These are phyloP conservation scores for Vaccinium macrocarpon DNA, from an alignment of 148 eudicot genomes.

Conservation along the genomic window DNA sequence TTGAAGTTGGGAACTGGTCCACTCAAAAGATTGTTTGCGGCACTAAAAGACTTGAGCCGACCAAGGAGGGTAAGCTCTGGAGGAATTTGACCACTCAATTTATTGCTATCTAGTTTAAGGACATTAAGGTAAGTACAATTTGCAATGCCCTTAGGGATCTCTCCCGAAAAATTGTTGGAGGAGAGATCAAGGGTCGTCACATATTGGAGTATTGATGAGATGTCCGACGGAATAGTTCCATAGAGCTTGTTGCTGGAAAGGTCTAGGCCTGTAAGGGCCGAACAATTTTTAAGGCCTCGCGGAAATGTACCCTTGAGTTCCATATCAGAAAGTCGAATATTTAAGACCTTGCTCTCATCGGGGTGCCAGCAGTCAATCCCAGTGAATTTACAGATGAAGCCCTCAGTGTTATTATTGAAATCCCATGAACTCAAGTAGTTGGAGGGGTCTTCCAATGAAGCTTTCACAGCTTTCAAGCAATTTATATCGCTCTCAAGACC, in stretches of 20 bases:
- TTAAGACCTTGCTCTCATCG: slow-evolving; percentile 45
- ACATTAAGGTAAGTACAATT: slow-evolving; percentile 43
- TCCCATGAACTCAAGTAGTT: slow-evolving; percentile 44
- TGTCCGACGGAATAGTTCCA: slow-evolving; percentile 41
- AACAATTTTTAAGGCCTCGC: slow-evolving; percentile 36
- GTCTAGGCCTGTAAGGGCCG: slow-evolving; percentile 38
- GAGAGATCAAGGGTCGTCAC: slow-evolving; percentile 50
- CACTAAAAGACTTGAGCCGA: slow-evolving; percentile 40
- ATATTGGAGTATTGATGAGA: slow-evolving; percentile 27
- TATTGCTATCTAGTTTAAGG: slow-evolving; percentile 43
- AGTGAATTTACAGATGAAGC: slow-evolving; percentile 46
- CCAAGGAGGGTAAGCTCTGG: slow-evolving; percentile 34
- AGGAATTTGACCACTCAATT: slow-evolving; percentile 47
- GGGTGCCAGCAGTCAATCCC: slow-evolving; percentile 63
- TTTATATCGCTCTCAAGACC: slow-evolving; percentile 33
- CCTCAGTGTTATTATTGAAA: slow-evolving; percentile 45
- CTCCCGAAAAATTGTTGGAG: slow-evolving; percentile 49
- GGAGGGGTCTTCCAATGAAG: slow-evolving; percentile 42
- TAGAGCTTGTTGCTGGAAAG: slow-evolving; percentile 44
- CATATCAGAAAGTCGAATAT: slow-evolving; percentile 38
- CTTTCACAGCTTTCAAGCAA: slow-evolving; percentile 51
- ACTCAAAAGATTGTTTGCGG: slow-evolving; percentile 39
- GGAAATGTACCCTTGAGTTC: slow-evolving; percentile 57
- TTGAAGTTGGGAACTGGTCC: slow-evolving; percentile 38
- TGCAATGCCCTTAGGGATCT: slow-evolving; percentile 35